Evolutionary conservation across 2,329 filamentous ascomycete genomes (phyloP).

Genomic region (Penicillium digitatum): DNA sequence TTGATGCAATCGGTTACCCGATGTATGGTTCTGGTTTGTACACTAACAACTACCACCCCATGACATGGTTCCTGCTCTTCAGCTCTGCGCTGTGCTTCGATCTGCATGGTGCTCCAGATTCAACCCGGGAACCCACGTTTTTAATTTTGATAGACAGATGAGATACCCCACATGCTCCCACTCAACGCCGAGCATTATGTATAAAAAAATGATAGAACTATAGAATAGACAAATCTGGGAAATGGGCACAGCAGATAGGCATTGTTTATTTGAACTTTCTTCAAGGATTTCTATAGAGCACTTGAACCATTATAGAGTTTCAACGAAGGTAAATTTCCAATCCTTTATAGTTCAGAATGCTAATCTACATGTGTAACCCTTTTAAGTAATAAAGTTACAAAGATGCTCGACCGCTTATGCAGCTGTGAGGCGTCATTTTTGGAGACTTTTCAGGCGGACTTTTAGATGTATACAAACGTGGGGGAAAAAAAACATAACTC

Average conservation of each 20-base stretch:
- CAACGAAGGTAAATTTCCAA: too few species aligned
- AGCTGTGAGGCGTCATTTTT: too few species aligned
- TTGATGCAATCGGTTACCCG: constrained; percentile 46
- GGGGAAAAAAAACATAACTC: too few species aligned
- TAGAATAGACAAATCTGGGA: neutral
- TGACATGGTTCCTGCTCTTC: constrained; percentile 50
- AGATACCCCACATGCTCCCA: constrained; percentile 8
- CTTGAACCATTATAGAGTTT: neutral
- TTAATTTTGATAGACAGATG: constrained; percentile 2
- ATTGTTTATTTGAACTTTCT: neutral
- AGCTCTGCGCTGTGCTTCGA: constrained; percentile 41
- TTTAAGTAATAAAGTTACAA: too few species aligned
- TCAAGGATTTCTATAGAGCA: neutral
- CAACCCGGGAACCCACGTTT: neutral
- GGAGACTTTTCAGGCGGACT: too few species aligned
- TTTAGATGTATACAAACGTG: too few species aligned
- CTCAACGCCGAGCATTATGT: constrained; percentile 10
- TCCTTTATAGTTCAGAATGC: too few species aligned
- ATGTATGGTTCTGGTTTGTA: constrained; percentile 49
- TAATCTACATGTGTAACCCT: too few species aligned
- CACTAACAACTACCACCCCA: constrained; percentile 49
- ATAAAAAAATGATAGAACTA: constrained; percentile 3
- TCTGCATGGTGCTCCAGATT: constrained; percentile 2
- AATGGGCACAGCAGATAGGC: neutral
- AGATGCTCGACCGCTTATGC: too few species aligned